Evolutionary conservation across 768 basidiomycete genomes (phyloP).

Genomic region (Mycena maculata): DNA sequence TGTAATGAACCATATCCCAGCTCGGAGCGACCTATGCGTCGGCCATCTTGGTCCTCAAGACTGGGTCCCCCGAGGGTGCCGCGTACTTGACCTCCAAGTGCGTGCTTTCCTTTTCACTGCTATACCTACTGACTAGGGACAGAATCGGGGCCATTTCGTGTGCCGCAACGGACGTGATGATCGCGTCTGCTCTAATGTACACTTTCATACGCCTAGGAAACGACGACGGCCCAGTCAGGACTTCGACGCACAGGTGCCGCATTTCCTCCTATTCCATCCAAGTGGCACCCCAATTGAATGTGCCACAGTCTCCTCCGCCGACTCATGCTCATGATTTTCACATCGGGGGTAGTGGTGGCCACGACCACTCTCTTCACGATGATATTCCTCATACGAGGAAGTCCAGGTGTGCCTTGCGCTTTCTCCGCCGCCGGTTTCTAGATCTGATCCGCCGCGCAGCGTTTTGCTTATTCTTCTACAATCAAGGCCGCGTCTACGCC

Average conservation of each 20-base stretch:
- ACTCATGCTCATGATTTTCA: constrained; percentile 12
- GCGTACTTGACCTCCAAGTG: constrained; percentile 8
- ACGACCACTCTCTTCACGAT: constrained; percentile 9
- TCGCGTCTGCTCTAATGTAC: constrained; percentile 7
- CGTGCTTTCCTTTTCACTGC: background rate
- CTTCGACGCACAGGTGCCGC: background rate
- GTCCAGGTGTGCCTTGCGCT: background rate
- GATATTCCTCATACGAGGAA: background rate
- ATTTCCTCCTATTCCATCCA: background rate
- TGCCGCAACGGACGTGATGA: constrained; percentile 15
- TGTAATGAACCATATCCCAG: background rate
- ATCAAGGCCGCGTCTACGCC: constrained; percentile 22
- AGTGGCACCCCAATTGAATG: background rate
- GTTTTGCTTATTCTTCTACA: constrained; percentile 16
- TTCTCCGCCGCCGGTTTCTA: background rate
- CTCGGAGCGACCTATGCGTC: constrained; percentile 14
- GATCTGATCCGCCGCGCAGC: background rate
- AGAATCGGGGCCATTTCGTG: constrained; percentile 24
- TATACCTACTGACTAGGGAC: background rate
- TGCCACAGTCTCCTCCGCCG: constrained; percentile 24
- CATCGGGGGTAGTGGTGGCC: constrained; percentile 24
- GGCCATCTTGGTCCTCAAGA: constrained; percentile 1
- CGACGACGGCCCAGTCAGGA: background rate
- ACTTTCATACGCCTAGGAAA: background rate
- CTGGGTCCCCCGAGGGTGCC: background rate